phyloP scores from a whole-genome alignment of 805 yeast genomes.

The Wilhelminamyces savonicus region DNA sequence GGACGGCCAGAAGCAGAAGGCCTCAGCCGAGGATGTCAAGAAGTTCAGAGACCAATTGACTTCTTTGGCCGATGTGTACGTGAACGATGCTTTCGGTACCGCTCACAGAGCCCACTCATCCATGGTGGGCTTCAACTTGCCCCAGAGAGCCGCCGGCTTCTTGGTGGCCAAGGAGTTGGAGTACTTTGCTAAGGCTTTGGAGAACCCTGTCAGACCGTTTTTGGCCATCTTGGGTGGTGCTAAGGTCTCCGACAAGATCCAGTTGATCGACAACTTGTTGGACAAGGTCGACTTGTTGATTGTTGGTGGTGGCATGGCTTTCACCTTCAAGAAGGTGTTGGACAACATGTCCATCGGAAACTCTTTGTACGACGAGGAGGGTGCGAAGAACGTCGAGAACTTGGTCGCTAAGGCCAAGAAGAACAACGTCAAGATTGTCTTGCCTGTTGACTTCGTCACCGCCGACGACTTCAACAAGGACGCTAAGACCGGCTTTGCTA shows the following conservation, averaged over 20 bases:
- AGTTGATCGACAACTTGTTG: conserved; percentile 91
- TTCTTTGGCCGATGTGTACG: conserved; percentile 91
- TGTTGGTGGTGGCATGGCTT: conserved; percentile 99
- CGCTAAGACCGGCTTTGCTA: conserved; percentile 79
- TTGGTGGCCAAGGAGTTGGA: conserved; percentile 94
- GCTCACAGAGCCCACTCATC: conserved; percentile 99
- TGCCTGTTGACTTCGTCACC: conserved; percentile 94
- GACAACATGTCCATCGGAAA: conserved; percentile 84
- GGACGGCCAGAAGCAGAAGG: conserved; percentile 91
- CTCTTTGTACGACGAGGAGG: conserved; percentile 89
- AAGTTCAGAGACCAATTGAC: conserved; percentile 87
- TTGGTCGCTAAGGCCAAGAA: conserved; percentile 94
- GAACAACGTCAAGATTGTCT: conserved; percentile 86
- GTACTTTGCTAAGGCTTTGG: conserved; percentile 97
- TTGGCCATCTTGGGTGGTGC: conserved; percentile 99
- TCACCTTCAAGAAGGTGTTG: conserved; percentile 94
- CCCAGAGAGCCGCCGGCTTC: conserved; percentile 98
- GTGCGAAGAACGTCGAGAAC: conserved; percentile 90
- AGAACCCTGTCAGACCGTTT: conserved; percentile 97
- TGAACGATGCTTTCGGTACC: conserved; percentile 91
- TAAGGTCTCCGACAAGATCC: conserved; percentile 98
- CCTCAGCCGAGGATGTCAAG: conserved; percentile 75
- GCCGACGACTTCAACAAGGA: conserved; percentile 93
- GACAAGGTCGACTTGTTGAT: conserved; percentile 93
- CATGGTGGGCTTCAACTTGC: conserved; percentile 94